A percentile compares a stretch with the other conserved stretches of the same genome.
Evolutionary conservation across 164 flowering plant species (phyloP).

Genomic region (Aristolochia contorta): DNA sequence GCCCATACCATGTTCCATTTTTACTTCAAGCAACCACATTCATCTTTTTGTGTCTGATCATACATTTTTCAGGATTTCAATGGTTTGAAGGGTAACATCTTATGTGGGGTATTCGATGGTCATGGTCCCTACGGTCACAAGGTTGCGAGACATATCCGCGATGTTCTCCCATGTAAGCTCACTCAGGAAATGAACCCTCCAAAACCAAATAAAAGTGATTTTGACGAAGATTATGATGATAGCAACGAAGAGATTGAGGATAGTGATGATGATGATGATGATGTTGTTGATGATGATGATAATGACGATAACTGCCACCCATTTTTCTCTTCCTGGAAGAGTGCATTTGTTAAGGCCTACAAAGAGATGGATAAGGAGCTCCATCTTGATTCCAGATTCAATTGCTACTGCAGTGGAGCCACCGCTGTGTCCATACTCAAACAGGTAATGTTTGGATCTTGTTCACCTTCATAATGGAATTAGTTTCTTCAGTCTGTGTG

Average conservation of each 20-base stretch:
- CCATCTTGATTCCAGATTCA: slow-evolving; percentile 20
- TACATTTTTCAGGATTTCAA: slow-evolving; percentile 38
- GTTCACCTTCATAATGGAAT: not conserved
- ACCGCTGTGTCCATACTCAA: slow-evolving; percentile 59
- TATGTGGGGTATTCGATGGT: slow-evolving; percentile 82
- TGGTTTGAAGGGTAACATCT: slow-evolving; percentile 40
- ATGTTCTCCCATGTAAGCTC: slow-evolving; percentile 50
- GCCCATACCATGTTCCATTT: no score
- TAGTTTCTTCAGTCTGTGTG: no score
- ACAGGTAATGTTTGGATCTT: slow-evolving; percentile 28
- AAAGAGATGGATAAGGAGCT: slow-evolving; percentile 57
- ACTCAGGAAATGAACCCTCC: slow-evolving; percentile 17
- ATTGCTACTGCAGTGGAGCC: slow-evolving; percentile 60
- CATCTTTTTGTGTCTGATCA: no score
- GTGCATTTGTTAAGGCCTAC: slow-evolving; percentile 37
- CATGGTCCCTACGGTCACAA: slow-evolving; percentile 80
- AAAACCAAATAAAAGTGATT: slow-evolving; percentile 1
- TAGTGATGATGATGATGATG: slow-evolving; percentile 5
- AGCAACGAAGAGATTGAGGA: slow-evolving; percentile 2
- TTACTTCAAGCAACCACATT: no score
- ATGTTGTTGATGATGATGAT: not conserved
- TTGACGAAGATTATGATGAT: not conserved
- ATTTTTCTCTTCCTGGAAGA: slow-evolving; percentile 31
- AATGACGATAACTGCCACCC: slow-evolving; percentile 1
- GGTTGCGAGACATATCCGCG: slow-evolving; percentile 54